A percentile compares a stretch with the other conserved stretches of the same genome.
Evolutionary conservation across 148 eudicot species (phyloP).

Genomic region (Rhododendron ovatum): DNA sequence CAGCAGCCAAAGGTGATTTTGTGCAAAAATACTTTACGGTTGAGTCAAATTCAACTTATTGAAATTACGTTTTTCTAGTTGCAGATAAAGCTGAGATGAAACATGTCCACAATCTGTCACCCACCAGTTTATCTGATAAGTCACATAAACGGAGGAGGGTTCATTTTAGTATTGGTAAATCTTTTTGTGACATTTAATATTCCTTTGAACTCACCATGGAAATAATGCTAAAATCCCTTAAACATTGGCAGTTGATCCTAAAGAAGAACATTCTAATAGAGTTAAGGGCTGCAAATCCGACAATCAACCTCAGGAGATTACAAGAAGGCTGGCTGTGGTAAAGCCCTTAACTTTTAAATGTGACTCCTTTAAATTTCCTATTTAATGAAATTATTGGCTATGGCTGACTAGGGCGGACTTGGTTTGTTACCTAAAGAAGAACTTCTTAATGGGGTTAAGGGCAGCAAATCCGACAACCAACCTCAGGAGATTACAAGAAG

Average conservation of each 20-base stretch:
- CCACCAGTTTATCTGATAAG: background rate
- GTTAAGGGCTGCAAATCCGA: background rate
- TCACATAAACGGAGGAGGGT: slow-evolving; percentile 14
- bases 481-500: slow-evolving; percentile 15
- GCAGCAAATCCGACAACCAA: background rate
- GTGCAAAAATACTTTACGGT: background rate
- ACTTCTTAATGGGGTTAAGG: background rate
- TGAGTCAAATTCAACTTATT: background rate
- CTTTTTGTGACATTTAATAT: background rate
- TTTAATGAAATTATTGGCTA: background rate
- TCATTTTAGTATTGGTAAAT: slow-evolving; percentile 8
- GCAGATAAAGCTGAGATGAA: background rate
- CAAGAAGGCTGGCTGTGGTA: slow-evolving; percentile 22
- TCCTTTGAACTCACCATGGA: background rate
- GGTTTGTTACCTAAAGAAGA: background rate
- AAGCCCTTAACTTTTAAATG: background rate
- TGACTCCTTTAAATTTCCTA: background rate
- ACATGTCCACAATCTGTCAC: background rate
- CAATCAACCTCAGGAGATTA: slow-evolving; percentile 8
- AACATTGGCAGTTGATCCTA: background rate
- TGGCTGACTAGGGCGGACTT: background rate
- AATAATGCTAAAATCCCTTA: background rate
- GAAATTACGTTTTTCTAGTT: background rate
- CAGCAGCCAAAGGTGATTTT: background rate
- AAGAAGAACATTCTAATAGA: background rate